A percentile compares a stretch with the other conserved stretches of the same genome.
phyloP scores from a whole-genome alignment of 2,329 filamentous ascomycete genomes.

The Fusarium austroafricanum region DNA sequence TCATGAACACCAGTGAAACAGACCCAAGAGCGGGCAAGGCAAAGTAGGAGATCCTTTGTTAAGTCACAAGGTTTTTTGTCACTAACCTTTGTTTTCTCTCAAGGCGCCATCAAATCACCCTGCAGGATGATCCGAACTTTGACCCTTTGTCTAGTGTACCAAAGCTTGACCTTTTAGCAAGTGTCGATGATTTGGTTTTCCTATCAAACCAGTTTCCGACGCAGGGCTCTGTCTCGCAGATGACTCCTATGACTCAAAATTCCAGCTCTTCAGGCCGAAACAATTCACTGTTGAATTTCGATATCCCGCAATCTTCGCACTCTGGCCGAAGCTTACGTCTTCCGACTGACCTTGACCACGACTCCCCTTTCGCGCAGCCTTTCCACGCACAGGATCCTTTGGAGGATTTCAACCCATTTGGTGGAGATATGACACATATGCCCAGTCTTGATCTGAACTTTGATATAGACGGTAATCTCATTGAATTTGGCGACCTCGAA shows the following conservation, averaged over 20 bases:
- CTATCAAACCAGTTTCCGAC: slow-evolving; percentile 53
- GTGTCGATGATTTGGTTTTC: slow-evolving; percentile 49
- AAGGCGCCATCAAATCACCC: slow-evolving; percentile 79
- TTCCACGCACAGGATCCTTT: slow-evolving; percentile 34
- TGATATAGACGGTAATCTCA: slow-evolving; percentile 63
- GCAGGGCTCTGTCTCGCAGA: slow-evolving; percentile 56
- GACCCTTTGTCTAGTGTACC: slow-evolving; percentile 50
- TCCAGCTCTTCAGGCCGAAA: slow-evolving; percentile 48
- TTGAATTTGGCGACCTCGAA: slow-evolving; percentile 53
- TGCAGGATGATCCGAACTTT: slow-evolving; percentile 87
- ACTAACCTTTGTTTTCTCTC: slow-evolving; percentile 9
- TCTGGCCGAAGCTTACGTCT: slow-evolving; percentile 50
- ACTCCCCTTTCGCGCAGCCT: slow-evolving; percentile 46
- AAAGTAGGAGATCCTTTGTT: slow-evolving; percentile 64
- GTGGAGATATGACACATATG: slow-evolving; percentile 53
- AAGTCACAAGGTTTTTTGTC: slow-evolving; percentile 40
- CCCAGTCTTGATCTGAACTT: slow-evolving; percentile 61
- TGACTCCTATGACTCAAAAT: slow-evolving; percentile 56
- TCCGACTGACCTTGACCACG: slow-evolving; percentile 50
- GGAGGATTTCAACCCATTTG: slow-evolving; percentile 50
- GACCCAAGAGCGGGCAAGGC: slow-evolving; percentile 78
- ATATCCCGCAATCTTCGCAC: slow-evolving; percentile 52
- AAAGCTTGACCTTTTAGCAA: slow-evolving; percentile 52
- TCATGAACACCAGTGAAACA: slow-evolving; percentile 65
- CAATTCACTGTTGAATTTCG: slow-evolving; percentile 47